Conservation (phyloP, 441 rosid genomes). For the Populus tomentosa region DNA sequence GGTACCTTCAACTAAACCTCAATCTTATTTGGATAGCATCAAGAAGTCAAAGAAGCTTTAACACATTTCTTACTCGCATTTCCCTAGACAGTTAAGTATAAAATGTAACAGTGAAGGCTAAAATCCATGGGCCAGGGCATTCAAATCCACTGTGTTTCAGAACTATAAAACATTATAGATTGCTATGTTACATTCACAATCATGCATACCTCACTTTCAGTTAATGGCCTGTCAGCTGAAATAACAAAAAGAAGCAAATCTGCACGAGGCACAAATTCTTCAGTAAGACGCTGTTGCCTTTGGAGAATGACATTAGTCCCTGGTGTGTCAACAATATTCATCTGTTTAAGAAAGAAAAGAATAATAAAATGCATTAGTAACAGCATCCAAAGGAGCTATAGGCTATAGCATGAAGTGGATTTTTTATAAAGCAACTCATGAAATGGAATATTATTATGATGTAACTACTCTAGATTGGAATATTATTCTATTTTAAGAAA, state of each 20-base stretch:
- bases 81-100: background rate
- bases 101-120: background rate
- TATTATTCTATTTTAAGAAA: too few species aligned
- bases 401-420: background rate
- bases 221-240: slow-evolving; percentile 94
- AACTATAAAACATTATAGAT: background rate
- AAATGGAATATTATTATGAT: background rate
- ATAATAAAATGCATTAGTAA: slow-evolving; percentile 15
- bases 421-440: background rate
- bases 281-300: slow-evolving; percentile 91
- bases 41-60: background rate
- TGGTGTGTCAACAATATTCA: slow-evolving; percentile 88
- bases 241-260: slow-evolving; percentile 91
- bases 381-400: slow-evolving; percentile 5
- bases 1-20: background rate
- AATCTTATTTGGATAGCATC: background rate
- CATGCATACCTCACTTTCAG: slow-evolving; percentile 90
- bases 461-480: background rate
- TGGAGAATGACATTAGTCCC: slow-evolving; percentile 97
- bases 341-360: slow-evolving; percentile 42
- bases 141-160: slow-evolving; percentile 1
- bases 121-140: background rate
- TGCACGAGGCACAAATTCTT: slow-evolving; percentile 93
- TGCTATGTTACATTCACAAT: slow-evolving; percentile 16
- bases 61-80: background rate